Base-by-base conservation (phyloP, 2,329 filamentous ascomycete species). In the Fusarium cyanostomum region DNA sequence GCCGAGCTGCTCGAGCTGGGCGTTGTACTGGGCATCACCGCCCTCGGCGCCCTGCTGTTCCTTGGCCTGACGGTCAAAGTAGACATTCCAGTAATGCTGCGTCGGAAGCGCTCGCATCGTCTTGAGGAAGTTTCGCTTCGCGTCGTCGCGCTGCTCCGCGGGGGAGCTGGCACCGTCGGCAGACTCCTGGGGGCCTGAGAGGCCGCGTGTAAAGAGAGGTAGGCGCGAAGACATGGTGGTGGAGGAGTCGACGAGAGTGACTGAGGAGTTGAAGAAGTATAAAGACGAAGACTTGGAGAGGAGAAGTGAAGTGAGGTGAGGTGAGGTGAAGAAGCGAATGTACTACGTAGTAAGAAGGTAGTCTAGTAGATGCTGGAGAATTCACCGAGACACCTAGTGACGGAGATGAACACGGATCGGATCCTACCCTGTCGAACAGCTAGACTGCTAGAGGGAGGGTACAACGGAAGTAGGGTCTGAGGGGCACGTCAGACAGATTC, bases 121-220 rank as follows among this genome's bases (percentile, higher is more conserved):
- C 77, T 92, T 88, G 68, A 92, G 83, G 76, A 94, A 91, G 81
- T 93, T 93, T 80, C 90, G 88, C 87, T 93, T 93, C 54, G 90
- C 90, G 77, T 90, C 88, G 76, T 91, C 90, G 71, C 91, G 89
- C 76, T 88, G 84, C 71, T 89, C 86, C 52, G 91, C 89, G 24
- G 91, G 90, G 9, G 90, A 91, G 64, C 85, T 86, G 43, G 84
- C 78, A 60, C 86, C 85, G 45, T 84, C 79, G 62, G 85, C 82
- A 67, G 83, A 81, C 74, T 82, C 81, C 73, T 88, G 83, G 55
- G 85, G 82, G 56, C 81, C 80, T 28, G 89, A 87, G 57, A 91
- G 83, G 73, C 85, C 86, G 67, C 84, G 81, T 38, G 86, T 89
- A 73, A 88, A 85, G 74, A 88, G 80, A 54, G 81, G 79, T 31